A percentile compares a stretch with the other conserved stretches of the same genome.
Evolutionary conservation across 176 grass and related monocot species (phyloP).

Genomic region (Musa acuminata): DNA sequence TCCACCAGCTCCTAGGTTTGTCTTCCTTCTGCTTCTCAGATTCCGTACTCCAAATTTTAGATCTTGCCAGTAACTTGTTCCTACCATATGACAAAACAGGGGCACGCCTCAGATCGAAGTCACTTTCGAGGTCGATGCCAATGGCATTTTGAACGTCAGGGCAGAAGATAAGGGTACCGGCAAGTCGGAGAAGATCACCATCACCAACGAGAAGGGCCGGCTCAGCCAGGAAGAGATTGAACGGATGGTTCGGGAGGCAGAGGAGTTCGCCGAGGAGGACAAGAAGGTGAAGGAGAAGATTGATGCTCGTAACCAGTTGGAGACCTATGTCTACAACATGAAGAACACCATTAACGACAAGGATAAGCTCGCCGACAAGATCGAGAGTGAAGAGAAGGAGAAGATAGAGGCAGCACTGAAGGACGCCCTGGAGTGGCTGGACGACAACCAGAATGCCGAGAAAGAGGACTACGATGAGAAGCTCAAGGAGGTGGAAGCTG

Average conservation of each 20-base stretch:
- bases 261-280: slow-evolving; percentile 46
- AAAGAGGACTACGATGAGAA: slow-evolving; percentile 59
- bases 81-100: background rate
- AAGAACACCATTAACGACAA: slow-evolving; percentile 44
- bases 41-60: background rate
- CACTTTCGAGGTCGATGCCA: slow-evolving; percentile 45
- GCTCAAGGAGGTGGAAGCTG: slow-evolving; percentile 45
- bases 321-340: slow-evolving; percentile 55
- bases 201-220: slow-evolving; percentile 45
- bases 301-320: slow-evolving; percentile 40
- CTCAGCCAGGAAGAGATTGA: slow-evolving; percentile 49
- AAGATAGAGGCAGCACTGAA: slow-evolving; percentile 41
- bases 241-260: slow-evolving; percentile 41
- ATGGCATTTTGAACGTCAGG: slow-evolving; percentile 40
- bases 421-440: slow-evolving; percentile 46
- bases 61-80: background rate
- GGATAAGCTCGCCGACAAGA: slow-evolving; percentile 42
- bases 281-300: slow-evolving; percentile 44
- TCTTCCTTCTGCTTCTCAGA: background rate
- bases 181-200: slow-evolving; percentile 50
- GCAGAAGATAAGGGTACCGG: slow-evolving; percentile 48
- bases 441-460: slow-evolving; percentile 46
- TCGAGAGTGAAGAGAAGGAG: slow-evolving; percentile 49
- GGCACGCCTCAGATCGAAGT: slow-evolving; percentile 51
- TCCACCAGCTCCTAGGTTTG: slow-evolving; percentile 40